Conservation (phyloP, 495 filamentous ascomycete species). For the Aspergillus carlsbadensis region DNA sequence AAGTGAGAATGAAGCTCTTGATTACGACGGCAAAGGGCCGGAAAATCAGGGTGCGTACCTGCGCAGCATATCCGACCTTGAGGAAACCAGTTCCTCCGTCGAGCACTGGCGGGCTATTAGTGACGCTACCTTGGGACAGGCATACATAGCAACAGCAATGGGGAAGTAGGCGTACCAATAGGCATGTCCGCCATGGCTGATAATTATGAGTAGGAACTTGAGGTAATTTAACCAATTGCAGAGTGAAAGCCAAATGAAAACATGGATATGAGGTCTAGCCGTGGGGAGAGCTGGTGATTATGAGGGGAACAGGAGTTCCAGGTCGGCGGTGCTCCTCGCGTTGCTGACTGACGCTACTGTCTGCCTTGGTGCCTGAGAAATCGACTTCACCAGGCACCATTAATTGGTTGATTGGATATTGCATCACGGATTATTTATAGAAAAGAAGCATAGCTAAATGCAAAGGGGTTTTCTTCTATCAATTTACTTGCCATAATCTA, state of each 20-base stretch:
- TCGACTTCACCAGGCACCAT: neutral
- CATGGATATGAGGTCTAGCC: slow-evolving; percentile 15
- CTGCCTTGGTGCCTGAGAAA: slow-evolving; percentile 17
- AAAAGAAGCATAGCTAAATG: too few relatives aligned
- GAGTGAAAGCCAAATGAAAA: slow-evolving; percentile 22
- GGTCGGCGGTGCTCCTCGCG: slow-evolving; percentile 8
- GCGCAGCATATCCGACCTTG: slow-evolving; percentile 96
- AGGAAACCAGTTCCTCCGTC: slow-evolving; percentile 99
- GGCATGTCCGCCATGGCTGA: slow-evolving; percentile 67
- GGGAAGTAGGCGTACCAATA: slow-evolving; percentile 54
- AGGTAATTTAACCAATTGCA: slow-evolving; percentile 19
- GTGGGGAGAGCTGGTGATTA: slow-evolving; percentile 15
- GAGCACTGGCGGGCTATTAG: slow-evolving; percentile 66
- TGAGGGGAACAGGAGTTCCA: slow-evolving; percentile 14
- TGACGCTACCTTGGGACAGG: slow-evolving; percentile 15
- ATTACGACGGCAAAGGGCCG: slow-evolving; percentile 21
- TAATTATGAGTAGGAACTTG: slow-evolving; percentile 1
- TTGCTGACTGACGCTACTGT: slow-evolving; percentile 10
- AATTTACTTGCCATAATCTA: neutral
- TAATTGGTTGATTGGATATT: too few relatives aligned
- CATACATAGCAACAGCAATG: slow-evolving; percentile 15
- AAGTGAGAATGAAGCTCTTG: slow-evolving; percentile 14
- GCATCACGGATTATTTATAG: too few relatives aligned
- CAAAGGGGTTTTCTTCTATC: neutral
- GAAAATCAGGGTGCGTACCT: slow-evolving; percentile 42